Percentiles rank a stretch among this genome's conserved stretches.
These are phyloP conservation scores for Thermomyces lanuginosus DNA, from an alignment of 2,329 filamentous ascomycete species.

Conservation along the genomic window DNA sequence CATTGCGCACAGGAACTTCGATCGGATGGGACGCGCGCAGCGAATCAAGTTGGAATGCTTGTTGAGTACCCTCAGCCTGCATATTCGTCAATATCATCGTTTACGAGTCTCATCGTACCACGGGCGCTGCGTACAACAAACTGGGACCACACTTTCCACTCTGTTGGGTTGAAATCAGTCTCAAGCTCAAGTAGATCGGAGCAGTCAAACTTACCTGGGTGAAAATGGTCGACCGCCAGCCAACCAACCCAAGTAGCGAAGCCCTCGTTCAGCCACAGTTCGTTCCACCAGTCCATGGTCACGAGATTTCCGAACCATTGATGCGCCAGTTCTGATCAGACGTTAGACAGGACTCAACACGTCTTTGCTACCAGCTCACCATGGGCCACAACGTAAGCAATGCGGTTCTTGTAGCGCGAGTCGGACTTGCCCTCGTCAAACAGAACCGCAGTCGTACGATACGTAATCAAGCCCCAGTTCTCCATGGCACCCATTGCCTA, in stretches of 20 bases:
- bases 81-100: conserved; percentile 23
- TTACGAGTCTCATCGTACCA: conserved; percentile 36
- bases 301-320: conserved; percentile 95
- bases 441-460: conserved; percentile 86
- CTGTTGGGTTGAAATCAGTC: conserved; percentile 24
- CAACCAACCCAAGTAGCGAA: conserved; percentile 98
- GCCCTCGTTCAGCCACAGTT: conserved; percentile 87
- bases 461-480: conserved; percentile 93
- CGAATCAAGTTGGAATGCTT: conserved; percentile 75
- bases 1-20: conserved; percentile 85
- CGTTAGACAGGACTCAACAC: conserved; percentile 3
- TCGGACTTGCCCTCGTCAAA: conserved; percentile 89
- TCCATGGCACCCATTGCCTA: conserved; percentile 61
- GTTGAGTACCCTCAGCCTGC: conserved; percentile 77
- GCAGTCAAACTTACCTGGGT: conserved; percentile 44
- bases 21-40: conserved; percentile 89
- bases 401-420: conserved; percentile 74
- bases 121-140: conserved; percentile 56
- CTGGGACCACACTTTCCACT: conserved; percentile 96
- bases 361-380: conserved; percentile 16
- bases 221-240: conserved; percentile 76
- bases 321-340: conserved; percentile 57
- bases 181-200: conserved; percentile 8
- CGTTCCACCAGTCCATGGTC: conserved; percentile 94
- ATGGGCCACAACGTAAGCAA: conserved; percentile 96